Base-by-base conservation (phyloP, 176 grass and related monocot genomes). In the Hordeum vulgare region DNA sequence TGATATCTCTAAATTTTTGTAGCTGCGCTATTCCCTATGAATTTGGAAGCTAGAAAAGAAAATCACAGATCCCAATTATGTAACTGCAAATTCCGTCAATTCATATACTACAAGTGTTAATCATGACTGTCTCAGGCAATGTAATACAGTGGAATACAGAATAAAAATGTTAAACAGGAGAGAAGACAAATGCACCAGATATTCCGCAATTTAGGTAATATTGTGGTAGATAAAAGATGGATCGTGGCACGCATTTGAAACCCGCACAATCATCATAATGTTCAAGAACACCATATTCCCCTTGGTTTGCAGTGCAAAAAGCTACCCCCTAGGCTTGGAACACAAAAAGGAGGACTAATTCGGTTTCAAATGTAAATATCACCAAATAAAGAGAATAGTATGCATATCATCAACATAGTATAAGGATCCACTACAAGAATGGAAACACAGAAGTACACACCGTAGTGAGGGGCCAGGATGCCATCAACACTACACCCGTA, bases 201-300 rank as follows among this genome's bases (percentile, higher is more conserved):
- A 71, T 40, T 68, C 10, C 29, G 36, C 5, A 74, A 41, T 51
- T 12, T n/a, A 72, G 31, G 21, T 60, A 77, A n/a, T 91, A 89
- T 88, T 62, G 49, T 88, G 49, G 53, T 83, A 58, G 79, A 14
- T 0, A 81, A 76, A 79, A 77, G 54, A 66, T 92, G 95, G 36
- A 95, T 82, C 92, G 91, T 91, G 79, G 88, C 95, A 85, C 86
- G 89, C 86, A 98, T 94, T 67, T 93, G 95, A 80, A 92, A 90
- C 92, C 90, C n/a, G n/a, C 94, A 77, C 82, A 93, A 84, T 82
- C 74, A 1, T 24, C 84, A 64, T 35, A 60, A 81, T 88, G 88
- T 11, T 31, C 90, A 1, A 71, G 53, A 41, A 90, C 85, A 31
- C 92, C 95, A 73, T 98, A 95, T 8, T 89, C 11, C n/a, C 85